phyloP scores from a whole-genome alignment of 1,284 basidiomycete genomes.

The Spongiforma sp. region DNA sequence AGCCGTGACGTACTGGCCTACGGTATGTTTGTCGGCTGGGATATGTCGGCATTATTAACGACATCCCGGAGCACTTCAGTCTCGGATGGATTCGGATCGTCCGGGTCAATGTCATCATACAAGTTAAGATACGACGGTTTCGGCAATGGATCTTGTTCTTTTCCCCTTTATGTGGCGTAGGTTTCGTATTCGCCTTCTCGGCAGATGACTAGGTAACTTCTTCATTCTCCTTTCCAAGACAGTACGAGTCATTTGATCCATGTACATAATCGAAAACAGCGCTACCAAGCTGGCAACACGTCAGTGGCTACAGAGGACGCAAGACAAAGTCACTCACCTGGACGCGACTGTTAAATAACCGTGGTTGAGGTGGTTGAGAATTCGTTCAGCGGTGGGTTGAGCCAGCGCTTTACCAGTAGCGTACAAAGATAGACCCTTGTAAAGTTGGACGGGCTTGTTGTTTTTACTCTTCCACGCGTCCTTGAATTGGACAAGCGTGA shows the following conservation, averaged over 20 bases:
- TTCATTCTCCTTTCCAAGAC: constrained; percentile 34
- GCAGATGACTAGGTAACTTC: constrained; percentile 27
- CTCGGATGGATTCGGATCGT: constrained; percentile 26
- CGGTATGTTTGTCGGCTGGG: constrained; percentile 10
- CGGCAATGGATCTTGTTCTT: constrained; percentile 16
- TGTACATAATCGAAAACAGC: constrained; percentile 30
- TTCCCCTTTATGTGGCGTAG: constrained; percentile 26
- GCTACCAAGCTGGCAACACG: constrained; percentile 24
- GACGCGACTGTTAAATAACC: constrained; percentile 36
- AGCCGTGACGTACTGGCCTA: too few species aligned
- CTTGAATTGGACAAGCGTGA: constrained; percentile 55
- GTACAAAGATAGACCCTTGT: constrained; percentile 54
- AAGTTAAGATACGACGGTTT: constrained; percentile 10
- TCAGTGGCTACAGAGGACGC: constrained; percentile 8
- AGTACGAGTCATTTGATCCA: constrained; percentile 23
- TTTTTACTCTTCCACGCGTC: constrained; percentile 70
- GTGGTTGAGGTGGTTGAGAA: constrained; percentile 57
- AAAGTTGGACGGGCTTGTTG: constrained; percentile 47
- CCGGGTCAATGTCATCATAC: constrained; percentile 39
- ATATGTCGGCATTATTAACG: constrained; percentile 6
- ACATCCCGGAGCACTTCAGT: constrained; percentile 19
- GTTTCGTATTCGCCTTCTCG: constrained; percentile 27
- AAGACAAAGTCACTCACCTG: constrained; percentile 20
- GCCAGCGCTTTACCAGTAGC: constrained; percentile 59
- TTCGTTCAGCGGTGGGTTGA: constrained; percentile 61